Percentiles rank a stretch among this genome's conserved stretches.
phyloP scores from a whole-genome alignment of 106 monocot species.

The Platanthera guangdongensis region DNA sequence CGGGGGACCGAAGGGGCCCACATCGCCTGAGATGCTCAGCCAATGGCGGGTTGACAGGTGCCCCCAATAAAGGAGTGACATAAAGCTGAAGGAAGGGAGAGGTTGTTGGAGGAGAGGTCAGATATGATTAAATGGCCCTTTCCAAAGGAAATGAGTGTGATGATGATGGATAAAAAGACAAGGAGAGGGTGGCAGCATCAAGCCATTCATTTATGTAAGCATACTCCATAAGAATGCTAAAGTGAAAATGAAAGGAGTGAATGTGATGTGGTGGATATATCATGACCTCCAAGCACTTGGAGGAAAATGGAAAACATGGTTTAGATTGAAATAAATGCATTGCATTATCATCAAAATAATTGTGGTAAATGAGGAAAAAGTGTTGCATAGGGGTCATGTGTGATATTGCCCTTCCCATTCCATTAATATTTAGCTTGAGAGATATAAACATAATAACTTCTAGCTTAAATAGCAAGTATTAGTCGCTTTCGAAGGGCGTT shows the following conservation, averaged over 20 bases:
- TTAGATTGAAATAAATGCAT: neutral
- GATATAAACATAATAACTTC: no score
- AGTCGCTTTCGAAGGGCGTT: no score
- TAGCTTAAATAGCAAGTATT: no score
- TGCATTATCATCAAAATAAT: neutral
- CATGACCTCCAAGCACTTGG: neutral
- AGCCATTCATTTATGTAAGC: neutral
- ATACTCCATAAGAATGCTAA: neutral
- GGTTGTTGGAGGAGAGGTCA: slow-evolving; percentile 1
- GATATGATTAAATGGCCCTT: neutral
- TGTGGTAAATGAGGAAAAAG: neutral
- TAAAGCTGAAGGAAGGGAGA: neutral
- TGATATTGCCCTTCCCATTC: no score
- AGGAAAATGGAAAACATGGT: neutral
- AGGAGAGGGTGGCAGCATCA: neutral
- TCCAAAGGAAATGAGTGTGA: neutral
- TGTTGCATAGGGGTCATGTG: no score
- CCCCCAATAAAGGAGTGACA: neutral
- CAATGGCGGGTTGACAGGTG: neutral
- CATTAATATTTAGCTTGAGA: no score
- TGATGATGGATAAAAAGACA: neutral
- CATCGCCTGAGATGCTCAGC: neutral
- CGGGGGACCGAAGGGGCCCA: neutral
- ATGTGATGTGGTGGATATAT: neutral
- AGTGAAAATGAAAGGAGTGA: slow-evolving; percentile 2